Base-by-base conservation (phyloP, 2,329 filamentous ascomycete species). In the Trichoderma polysporum region DNA sequence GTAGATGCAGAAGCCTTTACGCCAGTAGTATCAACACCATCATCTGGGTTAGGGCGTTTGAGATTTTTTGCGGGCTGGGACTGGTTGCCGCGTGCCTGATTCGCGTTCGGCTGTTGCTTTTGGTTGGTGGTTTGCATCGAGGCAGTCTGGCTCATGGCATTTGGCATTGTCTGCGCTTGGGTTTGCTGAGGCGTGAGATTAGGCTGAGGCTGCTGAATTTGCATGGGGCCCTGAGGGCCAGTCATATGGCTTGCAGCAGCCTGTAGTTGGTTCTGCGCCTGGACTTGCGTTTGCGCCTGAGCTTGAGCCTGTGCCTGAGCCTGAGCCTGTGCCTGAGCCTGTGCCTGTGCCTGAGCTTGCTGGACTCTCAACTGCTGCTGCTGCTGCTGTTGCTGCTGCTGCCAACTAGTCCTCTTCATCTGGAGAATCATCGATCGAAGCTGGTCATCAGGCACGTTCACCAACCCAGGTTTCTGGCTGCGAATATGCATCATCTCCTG, bases 151-250 rank as follows among this genome's bases (percentile, higher is more conserved):
- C 78, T 79, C 75, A 84, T 79, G 76, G 79, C 75, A 80, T 80
- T 69, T 8, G 77, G 74, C 66, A 78, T 78, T 19, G 76, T 72
- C 66, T 80, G 75, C 62, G 75, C 73, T 67, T 78, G 76, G 33
- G 79, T 74, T 70, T 83, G 41, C 22, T 45, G 79, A 73, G 79
- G 70, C 7, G 73, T 68, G 61, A 76, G 75, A 53, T 69, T 74
- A 72, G 70, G 72, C 69, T 88, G 86, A 53, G 80, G 82, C 67
- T 85, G 85, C 68, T 86, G 86, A 9, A 81, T 77, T 67, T 85
- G 83, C 69, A 85, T 84, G 65, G 85, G 85, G 2, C 79, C 79
- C 69, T 82, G 84, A 58, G 83, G 83, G 3, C 77, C 74, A 31
- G 82, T 7, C 74, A 84, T 79, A 27, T 80, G 80, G 29, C 76